Evolutionary conservation across 768 basidiomycete genomes (phyloP), one percentile per base, ranked within the genome.

Genomic region (Leccinellum luteum): DNA sequence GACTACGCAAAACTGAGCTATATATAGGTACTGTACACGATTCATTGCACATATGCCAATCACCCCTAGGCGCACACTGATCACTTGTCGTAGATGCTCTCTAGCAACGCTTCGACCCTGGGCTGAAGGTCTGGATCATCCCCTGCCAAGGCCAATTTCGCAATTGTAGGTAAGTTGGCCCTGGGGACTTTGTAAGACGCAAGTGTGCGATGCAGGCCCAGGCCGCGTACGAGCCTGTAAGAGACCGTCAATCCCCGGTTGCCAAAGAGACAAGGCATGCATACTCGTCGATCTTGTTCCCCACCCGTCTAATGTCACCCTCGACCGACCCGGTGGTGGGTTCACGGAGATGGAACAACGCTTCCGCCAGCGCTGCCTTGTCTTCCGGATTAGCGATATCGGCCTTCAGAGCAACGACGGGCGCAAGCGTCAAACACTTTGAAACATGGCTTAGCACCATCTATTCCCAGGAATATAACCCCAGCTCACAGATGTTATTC

Each of bases 361-460:
- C 73, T 31, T 75, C 72, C 4, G 86, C 82, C 3, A 89, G 78
- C 57, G 73, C 76, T 58, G 82, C 77, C 68, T 89, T 89, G 66
- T 89, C 80, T 54, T 84, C 81, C n/a, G 79, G 68, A 3, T 82
- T 81, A 5, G 81, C 85, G 23, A 79, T 67, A 57, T 83, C 78
- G 1, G 86, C 79, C 69, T 87, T 81, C 23, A 89, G 70, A 1
- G 68, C 74, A 17, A 90, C 81, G 30, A 84, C 84, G 1, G 87
- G 80, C 4, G 84, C 80, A 23, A 91, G 79, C 6, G 89, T 90
- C 53, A 90, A 75, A 68, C 89, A 90, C 88, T 90, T 52, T 41
- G 38, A 32, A 53, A 48, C 2, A 13, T 19, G 3, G 23, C 23
- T 52, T 6, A 45, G 14, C 19, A 38, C 13, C 23, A 54, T 30